phyloP scores from a whole-genome alignment of 2,329 filamentous ascomycete species.

The Verticillium zaregamsianum region DNA sequence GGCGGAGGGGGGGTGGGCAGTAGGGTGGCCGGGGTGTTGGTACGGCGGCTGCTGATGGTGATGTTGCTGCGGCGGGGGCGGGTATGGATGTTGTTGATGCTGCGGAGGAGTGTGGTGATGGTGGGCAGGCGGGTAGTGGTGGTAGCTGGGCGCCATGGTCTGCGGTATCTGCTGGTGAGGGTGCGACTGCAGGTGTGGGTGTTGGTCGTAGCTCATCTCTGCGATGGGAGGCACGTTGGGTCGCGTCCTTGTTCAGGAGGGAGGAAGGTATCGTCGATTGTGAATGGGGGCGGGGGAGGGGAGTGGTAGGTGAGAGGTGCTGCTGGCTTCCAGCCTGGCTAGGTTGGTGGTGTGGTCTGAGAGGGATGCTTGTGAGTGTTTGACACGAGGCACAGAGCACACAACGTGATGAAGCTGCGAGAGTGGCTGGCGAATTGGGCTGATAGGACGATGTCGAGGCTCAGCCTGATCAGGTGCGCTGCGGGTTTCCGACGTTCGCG shows the following conservation, averaged over 20 bases:
- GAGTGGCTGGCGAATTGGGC: neutral
- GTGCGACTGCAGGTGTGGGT: conserved; percentile 2
- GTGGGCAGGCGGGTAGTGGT: conserved; percentile 9
- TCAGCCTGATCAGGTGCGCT: neutral
- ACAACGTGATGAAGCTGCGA: neutral
- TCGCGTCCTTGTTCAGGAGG: neutral
- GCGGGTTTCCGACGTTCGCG: neutral
- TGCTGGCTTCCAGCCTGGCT: neutral
- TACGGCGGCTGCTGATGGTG: conserved; percentile 3
- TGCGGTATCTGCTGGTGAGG: neutral
- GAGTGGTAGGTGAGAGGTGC: neutral
- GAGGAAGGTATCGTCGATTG: neutral
- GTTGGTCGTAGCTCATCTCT: conserved; percentile 13
- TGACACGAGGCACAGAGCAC: neutral
- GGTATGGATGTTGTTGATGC: neutral
- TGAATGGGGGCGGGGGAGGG: neutral
- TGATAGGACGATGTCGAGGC: neutral
- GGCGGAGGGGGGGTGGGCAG: conserved; percentile 7
- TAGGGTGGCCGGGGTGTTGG: conserved; percentile 1
- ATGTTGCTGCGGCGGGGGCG: conserved; percentile 3
- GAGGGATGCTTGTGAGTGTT: neutral
- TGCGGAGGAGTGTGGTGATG: conserved; percentile 4
- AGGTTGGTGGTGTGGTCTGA: neutral
- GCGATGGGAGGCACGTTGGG: neutral
- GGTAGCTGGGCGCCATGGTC: conserved; percentile 6